Evolutionary conservation across 306 rosid species (phyloP), one percentile per base, ranked within the genome.

Genomic region (Vigna angularis): DNA sequence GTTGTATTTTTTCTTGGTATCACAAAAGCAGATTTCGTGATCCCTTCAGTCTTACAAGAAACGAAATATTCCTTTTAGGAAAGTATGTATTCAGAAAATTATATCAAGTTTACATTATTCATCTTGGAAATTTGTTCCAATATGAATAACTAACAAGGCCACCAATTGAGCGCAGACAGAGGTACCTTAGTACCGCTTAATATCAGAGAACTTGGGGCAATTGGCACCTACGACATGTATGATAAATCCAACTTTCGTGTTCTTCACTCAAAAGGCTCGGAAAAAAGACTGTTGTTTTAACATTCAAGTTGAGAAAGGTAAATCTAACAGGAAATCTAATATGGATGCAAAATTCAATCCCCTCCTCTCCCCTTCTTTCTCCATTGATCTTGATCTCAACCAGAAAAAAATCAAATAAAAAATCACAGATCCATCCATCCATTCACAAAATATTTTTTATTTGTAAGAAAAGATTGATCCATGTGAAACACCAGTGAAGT

Each of bases 111-210:
- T 20, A 20, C 20, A 20, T 20, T 20, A 1, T 20, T 20, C 22
- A 20, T 20, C 22, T 20, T 20, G 22, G 22, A 20, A 20, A 20
- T 20, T 20, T 20, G 22, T 20, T 20, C 22, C 1, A 20, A 20
- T 0, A 58, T 58, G 52, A 78, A 11, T 17, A 78, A 69, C 28
- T 59, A 69, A n/a, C 15, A 15, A 69, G 76, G 76, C 38, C 18
- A 18, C 38, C 18, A 18, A 36, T 78, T 70, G 64, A 78, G 71
- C 12, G 82, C 6, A 48, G 70, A 58, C 6, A 78, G 34, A 59
- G 76, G 71, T 83, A 87, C 44, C 22, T 30, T 30, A 30, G 12
- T 44, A 28, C 10, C 17, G 12, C 38, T 13, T 26, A 58, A 24
- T 26, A 24, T 58, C 24, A 26, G 34, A 63, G 7, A 16, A 36